A percentile compares a stretch with the other conserved stretches of the same genome.
Evolutionary conservation across 257 asterid genomes (phyloP).

Genomic region (Gentiana dahurica): DNA sequence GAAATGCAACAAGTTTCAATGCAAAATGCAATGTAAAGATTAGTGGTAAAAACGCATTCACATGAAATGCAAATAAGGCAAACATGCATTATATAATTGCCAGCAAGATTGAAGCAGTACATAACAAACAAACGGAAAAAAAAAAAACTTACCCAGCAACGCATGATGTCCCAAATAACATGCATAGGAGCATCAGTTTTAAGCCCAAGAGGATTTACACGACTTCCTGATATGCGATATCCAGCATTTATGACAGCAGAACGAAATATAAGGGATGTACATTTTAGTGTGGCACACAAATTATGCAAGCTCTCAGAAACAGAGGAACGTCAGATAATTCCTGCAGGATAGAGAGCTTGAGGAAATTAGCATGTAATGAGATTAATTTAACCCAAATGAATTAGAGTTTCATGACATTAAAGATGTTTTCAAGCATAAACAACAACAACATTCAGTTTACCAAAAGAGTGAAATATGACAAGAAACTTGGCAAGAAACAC

Average conservation of each 20-base stretch:
- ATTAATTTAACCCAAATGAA: too few species aligned
- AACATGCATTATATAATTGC: too few species aligned
- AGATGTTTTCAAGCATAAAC: too few species aligned
- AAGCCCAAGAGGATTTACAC: conserved; percentile 77
- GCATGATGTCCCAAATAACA: conserved; percentile 97
- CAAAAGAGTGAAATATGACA: not conserved
- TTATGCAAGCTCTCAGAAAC: conserved; percentile 96
- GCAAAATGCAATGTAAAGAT: too few species aligned
- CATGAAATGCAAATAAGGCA: too few species aligned
- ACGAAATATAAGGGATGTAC: conserved; percentile 93
- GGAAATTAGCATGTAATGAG: not conserved
- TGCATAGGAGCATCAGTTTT: conserved; percentile 98
- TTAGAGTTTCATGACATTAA: too few species aligned
- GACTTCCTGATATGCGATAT: conserved; percentile 90
- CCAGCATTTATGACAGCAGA: conserved; percentile 97
- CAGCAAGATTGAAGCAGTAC: not conserved
- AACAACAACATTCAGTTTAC: not conserved
- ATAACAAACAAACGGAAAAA: not conserved
- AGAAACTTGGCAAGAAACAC: conserved; percentile 25
- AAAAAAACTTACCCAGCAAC: conserved; percentile 75
- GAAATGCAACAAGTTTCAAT: too few species aligned
- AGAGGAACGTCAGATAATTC: conserved; percentile 84
- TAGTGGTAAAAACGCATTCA: too few species aligned
- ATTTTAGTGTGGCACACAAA: conserved; percentile 74
- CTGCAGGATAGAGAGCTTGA: conserved; percentile 29